Base-by-base conservation (phyloP, 2,329 filamentous ascomycete genomes). In the Aspergillus udagawae region DNA sequence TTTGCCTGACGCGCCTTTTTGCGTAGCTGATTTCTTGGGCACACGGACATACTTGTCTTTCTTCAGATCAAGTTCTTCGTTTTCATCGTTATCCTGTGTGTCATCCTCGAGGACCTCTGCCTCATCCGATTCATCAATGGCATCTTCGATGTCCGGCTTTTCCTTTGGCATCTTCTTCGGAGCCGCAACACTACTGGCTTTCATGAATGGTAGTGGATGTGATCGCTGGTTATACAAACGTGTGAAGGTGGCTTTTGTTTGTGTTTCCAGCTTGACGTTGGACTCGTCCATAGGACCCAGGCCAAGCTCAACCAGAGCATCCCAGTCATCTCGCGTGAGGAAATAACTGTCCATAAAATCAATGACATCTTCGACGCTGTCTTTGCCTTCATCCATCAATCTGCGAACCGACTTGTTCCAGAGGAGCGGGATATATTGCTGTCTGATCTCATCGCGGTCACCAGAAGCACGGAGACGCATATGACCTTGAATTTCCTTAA, bases 311-410 rank as follows among this genome's bases (percentile, higher is more conserved):
- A 92, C 82, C 66, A 99, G 91, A 9, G 87, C 89, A 70, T 99
- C 94, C 73, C 93, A 96, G 71, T 99, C 94, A 25, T 99, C 94
- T 60, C 89, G 88, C 0, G 94, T 97, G 56, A 99, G 80, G 74
- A 88, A 99, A 76, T 99, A 99, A 70, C 88, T 92, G 70, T 99
- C 94, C 94, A 99, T 97, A 54, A 97, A 81, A 54, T 94, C 86
- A 68, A 99, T 99, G 54, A 97, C 88, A 1, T 90, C 87, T 1
- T 84, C 82, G 4, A 97, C 88, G 7, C 84, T 83, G 1, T 95
- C 92, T 67, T 91, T 94, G 65, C 94, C 94, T 56, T 95, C 87
- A 0, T 79, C 73, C 66, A 91, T 84, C 54, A 99, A 79, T 57
- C 85, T 83, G 65, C 89, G 86, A 63, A 96, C 82, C 23, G 93